Evolutionary conservation across 2,329 filamentous ascomycete species (phyloP).

Genomic region (Coniochaeta ligniaria): DNA sequence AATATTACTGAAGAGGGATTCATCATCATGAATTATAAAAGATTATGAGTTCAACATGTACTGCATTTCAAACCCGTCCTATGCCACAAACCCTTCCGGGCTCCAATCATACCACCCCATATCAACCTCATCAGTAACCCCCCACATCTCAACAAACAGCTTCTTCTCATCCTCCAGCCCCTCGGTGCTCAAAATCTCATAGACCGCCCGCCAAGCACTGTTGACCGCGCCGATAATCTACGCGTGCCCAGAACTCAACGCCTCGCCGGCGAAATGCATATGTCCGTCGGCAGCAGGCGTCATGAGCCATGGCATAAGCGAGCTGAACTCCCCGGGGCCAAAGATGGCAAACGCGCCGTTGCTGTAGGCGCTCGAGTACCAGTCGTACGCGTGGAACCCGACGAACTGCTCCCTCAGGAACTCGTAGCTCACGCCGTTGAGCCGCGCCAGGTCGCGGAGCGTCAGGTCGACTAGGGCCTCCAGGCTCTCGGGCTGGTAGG

Average conservation of each 20-base stretch:
- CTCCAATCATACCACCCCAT: slow-evolving; percentile 16
- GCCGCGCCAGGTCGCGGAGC: slow-evolving; percentile 10
- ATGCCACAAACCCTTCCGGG: slow-evolving; percentile 3
- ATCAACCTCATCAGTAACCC: slow-evolving; percentile 13
- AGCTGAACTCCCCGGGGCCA: slow-evolving; percentile 15
- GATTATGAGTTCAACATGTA: too few species aligned
- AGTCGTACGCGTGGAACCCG: slow-evolving; percentile 14
- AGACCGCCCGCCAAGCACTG: slow-evolving; percentile 15
- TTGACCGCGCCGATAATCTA: slow-evolving; percentile 20
- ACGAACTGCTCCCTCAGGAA: slow-evolving; percentile 11
- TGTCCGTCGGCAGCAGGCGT: slow-evolving; percentile 14
- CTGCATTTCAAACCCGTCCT: too few species aligned
- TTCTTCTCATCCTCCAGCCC: slow-evolving; percentile 12
- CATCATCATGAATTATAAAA: too few species aligned
- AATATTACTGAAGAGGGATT: too few species aligned
- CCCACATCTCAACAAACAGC: slow-evolving; percentile 12
- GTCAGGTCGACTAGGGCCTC: slow-evolving; percentile 13
- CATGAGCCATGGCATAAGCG: slow-evolving; percentile 14
- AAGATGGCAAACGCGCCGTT: slow-evolving; percentile 17
- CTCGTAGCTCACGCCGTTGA: slow-evolving; percentile 14
- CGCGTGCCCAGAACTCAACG: slow-evolving; percentile 16
- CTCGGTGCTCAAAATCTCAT: slow-evolving; percentile 11
- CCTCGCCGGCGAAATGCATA: slow-evolving; percentile 18
- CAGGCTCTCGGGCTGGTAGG: slow-evolving; percentile 6
- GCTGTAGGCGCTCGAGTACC: slow-evolving; percentile 15